These are phyloP conservation scores for Penstemon newberryi DNA, from an alignment of 257 asterid genomes.

Conservation along the genomic window DNA sequence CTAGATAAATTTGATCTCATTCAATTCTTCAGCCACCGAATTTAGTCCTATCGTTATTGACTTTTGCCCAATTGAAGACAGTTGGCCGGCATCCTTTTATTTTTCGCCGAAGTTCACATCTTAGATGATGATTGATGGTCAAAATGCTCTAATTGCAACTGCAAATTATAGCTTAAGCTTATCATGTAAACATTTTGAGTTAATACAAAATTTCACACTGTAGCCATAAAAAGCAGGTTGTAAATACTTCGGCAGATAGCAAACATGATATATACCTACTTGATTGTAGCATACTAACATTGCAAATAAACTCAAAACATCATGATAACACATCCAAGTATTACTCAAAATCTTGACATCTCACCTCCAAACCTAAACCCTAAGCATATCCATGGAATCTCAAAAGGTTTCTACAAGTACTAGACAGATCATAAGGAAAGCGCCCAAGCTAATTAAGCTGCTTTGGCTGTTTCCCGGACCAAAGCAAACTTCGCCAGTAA, in stretches of 20 bases:
- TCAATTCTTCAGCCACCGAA: too few relatives aligned
- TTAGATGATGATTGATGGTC: too few relatives aligned
- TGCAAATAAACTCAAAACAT: not conserved
- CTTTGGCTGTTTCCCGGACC: conserved; percentile 80
- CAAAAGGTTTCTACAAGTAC: conserved; percentile 4
- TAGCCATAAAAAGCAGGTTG: too few relatives aligned
- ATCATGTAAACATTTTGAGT: too few relatives aligned
- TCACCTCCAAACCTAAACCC: not conserved
- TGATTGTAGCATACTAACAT: not conserved
- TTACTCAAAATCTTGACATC: conserved; percentile 1
- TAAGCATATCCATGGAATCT: not conserved
- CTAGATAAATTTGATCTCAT: too few relatives aligned
- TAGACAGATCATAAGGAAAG: not conserved
- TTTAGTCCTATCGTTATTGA: too few relatives aligned
- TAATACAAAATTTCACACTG: too few relatives aligned
- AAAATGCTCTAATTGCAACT: too few relatives aligned
- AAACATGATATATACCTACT: not conserved
- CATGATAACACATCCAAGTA: not conserved
- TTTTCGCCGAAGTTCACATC: too few relatives aligned
- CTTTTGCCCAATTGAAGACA: too few relatives aligned
- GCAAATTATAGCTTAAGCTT: too few relatives aligned
- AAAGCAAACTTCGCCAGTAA: conserved; percentile 70
- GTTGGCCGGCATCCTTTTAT: too few relatives aligned
- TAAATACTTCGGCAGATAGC: not conserved
- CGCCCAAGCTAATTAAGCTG: conserved; percentile 36